These are phyloP conservation scores for Chaetomiaceae sp. DNA, from an alignment of 2,329 filamentous ascomycete genomes.

Conservation along the genomic window DNA sequence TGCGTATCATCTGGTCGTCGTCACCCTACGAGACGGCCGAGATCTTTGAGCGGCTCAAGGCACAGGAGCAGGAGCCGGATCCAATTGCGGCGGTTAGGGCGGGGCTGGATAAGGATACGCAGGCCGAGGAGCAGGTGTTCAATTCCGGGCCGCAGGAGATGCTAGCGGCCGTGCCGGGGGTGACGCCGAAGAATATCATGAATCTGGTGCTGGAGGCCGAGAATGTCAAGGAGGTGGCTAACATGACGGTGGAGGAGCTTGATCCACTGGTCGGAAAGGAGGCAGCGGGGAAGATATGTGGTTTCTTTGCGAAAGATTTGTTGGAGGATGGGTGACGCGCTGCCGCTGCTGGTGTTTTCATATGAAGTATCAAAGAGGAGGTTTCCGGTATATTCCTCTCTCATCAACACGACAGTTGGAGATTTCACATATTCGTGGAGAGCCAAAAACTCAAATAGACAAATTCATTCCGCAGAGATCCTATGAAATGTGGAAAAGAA, in stretches of 20 bases:
- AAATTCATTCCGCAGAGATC: neutral
- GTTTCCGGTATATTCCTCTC: too few species aligned
- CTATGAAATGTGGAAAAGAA: neutral
- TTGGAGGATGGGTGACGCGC: slow-evolving; percentile 44
- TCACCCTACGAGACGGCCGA: slow-evolving; percentile 95
- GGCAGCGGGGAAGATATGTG: slow-evolving; percentile 68
- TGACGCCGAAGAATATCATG: slow-evolving; percentile 73
- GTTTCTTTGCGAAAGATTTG: slow-evolving; percentile 71
- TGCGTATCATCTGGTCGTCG: slow-evolving; percentile 90
- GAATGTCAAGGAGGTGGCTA: slow-evolving; percentile 77
- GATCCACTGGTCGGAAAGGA: slow-evolving; percentile 71
- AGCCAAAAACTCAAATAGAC: too few species aligned
- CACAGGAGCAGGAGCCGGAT: slow-evolving; percentile 84
- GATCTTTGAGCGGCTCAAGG: slow-evolving; percentile 92
- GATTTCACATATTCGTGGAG: too few species aligned
- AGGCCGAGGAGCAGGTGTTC: slow-evolving; percentile 65
- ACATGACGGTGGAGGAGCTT: slow-evolving; percentile 73
- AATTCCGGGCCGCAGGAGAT: slow-evolving; percentile 88
- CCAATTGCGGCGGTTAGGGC: slow-evolving; percentile 80
- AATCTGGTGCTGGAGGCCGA: slow-evolving; percentile 67
- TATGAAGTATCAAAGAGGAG: too few species aligned
- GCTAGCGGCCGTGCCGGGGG: slow-evolving; percentile 76
- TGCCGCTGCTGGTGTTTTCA: too few species aligned
- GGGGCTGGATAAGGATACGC: slow-evolving; percentile 49
- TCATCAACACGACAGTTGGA: too few species aligned